A percentile compares a stretch with the other conserved stretches of the same genome.
Conservation (phyloP, 495 filamentous ascomycete species). For the Tricharina praecox region DNA sequence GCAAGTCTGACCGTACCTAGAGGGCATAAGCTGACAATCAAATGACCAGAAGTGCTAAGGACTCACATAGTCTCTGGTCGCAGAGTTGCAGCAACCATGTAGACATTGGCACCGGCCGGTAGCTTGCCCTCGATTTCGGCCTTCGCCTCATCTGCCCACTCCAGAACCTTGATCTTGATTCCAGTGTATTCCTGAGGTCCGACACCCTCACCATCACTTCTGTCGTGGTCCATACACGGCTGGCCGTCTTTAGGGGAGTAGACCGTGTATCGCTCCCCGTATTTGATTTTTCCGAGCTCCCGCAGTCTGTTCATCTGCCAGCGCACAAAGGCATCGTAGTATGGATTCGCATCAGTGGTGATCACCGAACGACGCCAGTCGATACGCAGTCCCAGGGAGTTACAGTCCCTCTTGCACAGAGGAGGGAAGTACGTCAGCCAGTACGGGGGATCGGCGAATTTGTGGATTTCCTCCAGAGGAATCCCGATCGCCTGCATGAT, state of each 20-base stretch:
- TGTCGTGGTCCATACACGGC: conserved; percentile 94
- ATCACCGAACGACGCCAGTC: conserved; percentile 87
- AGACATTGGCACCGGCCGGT: conserved; percentile 66
- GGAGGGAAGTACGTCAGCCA: conserved; percentile 85
- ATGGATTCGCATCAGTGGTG: conserved; percentile 92
- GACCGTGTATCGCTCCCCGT: conserved; percentile 84
- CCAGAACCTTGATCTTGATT: conserved; percentile 72
- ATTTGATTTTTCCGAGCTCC: conserved; percentile 83
- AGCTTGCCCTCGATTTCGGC: conserved; percentile 57
- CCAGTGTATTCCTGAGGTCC: conserved; percentile 83
- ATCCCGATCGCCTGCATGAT: conserved; percentile 78
- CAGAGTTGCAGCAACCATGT: conserved; percentile 78
- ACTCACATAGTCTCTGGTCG: conserved; percentile 77
- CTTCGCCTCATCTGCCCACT: conserved; percentile 61
- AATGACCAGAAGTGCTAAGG: not conserved
- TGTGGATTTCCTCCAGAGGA: conserved; percentile 70
- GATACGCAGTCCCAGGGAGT: conserved; percentile 66
- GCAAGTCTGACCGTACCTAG: conserved; percentile 71
- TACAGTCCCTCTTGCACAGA: conserved; percentile 61
- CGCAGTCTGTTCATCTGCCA: conserved; percentile 95
- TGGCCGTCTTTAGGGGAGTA: conserved; percentile 96
- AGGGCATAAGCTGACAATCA: not conserved
- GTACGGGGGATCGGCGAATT: conserved; percentile 70
- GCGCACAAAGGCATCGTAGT: conserved; percentile 86
- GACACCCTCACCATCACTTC: conserved; percentile 79